phyloP scores from a whole-genome alignment of 495 filamentous ascomycete genomes.

The Penicillium coprophilum region DNA sequence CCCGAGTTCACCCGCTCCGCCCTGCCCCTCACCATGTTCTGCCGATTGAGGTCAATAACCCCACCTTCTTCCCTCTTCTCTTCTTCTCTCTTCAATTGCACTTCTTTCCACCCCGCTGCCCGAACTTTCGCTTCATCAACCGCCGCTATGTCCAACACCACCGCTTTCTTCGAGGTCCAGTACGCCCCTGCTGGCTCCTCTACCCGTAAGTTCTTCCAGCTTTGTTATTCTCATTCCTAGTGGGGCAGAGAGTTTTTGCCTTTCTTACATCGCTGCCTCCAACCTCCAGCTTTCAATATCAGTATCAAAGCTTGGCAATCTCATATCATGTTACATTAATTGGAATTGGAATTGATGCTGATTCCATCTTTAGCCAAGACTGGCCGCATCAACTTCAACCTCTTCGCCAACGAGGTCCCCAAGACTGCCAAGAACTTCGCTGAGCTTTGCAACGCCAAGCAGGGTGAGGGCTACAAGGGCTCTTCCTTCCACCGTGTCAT shows the following conservation, averaged over 20 bases:
- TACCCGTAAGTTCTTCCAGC: constrained; percentile 54
- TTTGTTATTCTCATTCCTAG: constrained; percentile 10
- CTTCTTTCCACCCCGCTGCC: constrained; percentile 41
- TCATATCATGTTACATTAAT: neutral
- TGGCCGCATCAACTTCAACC: constrained; percentile 85
- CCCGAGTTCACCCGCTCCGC: constrained; percentile 35
- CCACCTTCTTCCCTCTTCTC: constrained; percentile 50
- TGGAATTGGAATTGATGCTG: constrained; percentile 14
- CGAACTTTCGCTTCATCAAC: constrained; percentile 61
- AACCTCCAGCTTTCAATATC: neutral
- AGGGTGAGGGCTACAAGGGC: constrained; percentile 87
- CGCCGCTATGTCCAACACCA: constrained; percentile 61
- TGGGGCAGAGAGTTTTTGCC: constrained; percentile 20
- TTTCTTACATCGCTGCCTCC: constrained; percentile 11
- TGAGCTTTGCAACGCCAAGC: constrained; percentile 88
- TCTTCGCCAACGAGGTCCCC: constrained; percentile 84
- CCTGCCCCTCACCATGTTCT: constrained; percentile 53
- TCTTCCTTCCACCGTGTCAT: constrained; percentile 95
- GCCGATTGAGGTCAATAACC: constrained; percentile 50
- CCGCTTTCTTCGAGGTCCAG: constrained; percentile 66
- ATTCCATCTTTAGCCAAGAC: constrained; percentile 56
- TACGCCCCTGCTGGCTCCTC: constrained; percentile 57
- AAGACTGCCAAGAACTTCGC: constrained; percentile 97
- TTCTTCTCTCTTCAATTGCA: constrained; percentile 49
- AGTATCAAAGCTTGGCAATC: neutral